Evolutionary conservation across 805 yeast genomes (phyloP).

Genomic region (Suhomyces sp.): DNA sequence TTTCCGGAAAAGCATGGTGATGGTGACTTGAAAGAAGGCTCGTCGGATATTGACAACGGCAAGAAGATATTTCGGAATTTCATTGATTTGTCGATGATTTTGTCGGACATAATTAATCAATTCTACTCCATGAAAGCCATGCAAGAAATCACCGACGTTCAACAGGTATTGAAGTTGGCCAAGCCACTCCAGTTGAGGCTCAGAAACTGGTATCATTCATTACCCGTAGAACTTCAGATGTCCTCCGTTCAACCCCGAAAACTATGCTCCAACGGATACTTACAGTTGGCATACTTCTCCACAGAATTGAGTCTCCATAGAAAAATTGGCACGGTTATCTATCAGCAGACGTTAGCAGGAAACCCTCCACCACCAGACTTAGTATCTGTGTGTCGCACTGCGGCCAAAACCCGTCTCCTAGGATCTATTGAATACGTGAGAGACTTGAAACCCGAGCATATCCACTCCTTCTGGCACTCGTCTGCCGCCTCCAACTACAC

Average conservation of each 20-base stretch:
- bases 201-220: slow-evolving; percentile 73
- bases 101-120: slow-evolving; percentile 67
- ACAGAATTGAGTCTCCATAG: slow-evolving; percentile 87
- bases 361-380: slow-evolving; percentile 35
- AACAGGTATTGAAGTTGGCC: slow-evolving; percentile 68
- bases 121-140: slow-evolving; percentile 72
- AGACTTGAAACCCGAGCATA: slow-evolving; percentile 74
- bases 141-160: slow-evolving; percentile 54
- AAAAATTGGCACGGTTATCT: slow-evolving; percentile 59
- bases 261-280: slow-evolving; percentile 69
- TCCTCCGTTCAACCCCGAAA: slow-evolving; percentile 55
- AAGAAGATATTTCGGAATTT: slow-evolving; percentile 64
- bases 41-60: slow-evolving; percentile 70
- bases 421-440: slow-evolving; percentile 82
- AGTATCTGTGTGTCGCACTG: slow-evolving; percentile 67
- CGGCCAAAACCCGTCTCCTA: slow-evolving; percentile 75
- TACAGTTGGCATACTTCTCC: slow-evolving; percentile 84
- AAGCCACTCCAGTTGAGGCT: slow-evolving; percentile 75
- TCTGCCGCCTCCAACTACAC: slow-evolving; percentile 76
- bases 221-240: slow-evolving; percentile 66
- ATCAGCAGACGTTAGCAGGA: slow-evolving; percentile 33
- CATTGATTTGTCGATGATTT: slow-evolving; percentile 62
- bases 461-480: slow-evolving; percentile 88
- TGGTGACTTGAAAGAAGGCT: slow-evolving; percentile 51
- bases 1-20: slow-evolving; percentile 69